Base-by-base conservation (phyloP, 163 green algal species). In the Coccomyxa subellipsoidea region DNA sequence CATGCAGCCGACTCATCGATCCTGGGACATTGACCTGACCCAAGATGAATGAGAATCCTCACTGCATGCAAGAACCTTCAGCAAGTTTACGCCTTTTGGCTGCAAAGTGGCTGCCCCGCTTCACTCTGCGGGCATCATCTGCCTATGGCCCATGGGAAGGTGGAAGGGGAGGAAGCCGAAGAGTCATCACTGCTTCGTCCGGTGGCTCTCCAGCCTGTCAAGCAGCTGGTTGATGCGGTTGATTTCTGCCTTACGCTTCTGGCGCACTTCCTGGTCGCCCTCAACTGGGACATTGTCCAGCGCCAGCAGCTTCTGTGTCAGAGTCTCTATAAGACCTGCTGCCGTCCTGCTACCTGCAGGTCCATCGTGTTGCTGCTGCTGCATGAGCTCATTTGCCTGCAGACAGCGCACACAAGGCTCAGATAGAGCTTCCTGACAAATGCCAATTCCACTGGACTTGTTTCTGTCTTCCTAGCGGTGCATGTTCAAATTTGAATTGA, bases 301-400 rank as follows among this genome's bases (percentile, higher is more conserved):
- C 37, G 72, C 38, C 38, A 87, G 80, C 39, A 87, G 76, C 76
- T 84, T 87, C 76, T 87, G 82, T 38, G 82, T 83, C 18, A 83
- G 47, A 2, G 69, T 7, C 75, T 83, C 78, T 53, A 54, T 69
- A 7, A 86, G 38, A 54, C 37, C 34, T 36, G 73, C 36, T n/a
- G 81, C 81, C 37, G 15, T 32, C 34, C 73, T 84, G 66, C 66
- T 73, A 1, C 29, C 9, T 27, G 15, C 21, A 6, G 38, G 39
- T 40, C 18, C 73, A 25, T 66, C 23, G 10, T 79, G n/a, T n/a
- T 32, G 0, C 18, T 23, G 36, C 15, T 80, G 23, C 36, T 38
- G 7, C 38, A 35, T 27, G 1, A 69, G 9, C 18, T 39, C 27
- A 4, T 66, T 38, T 80, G 37, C 38, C 75, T 80, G 75, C 38